Percentiles rank a stretch among this genome's conserved stretches.
Conservation (phyloP, 2,329 filamentous ascomycete species). For the Epichloe sp. region DNA sequence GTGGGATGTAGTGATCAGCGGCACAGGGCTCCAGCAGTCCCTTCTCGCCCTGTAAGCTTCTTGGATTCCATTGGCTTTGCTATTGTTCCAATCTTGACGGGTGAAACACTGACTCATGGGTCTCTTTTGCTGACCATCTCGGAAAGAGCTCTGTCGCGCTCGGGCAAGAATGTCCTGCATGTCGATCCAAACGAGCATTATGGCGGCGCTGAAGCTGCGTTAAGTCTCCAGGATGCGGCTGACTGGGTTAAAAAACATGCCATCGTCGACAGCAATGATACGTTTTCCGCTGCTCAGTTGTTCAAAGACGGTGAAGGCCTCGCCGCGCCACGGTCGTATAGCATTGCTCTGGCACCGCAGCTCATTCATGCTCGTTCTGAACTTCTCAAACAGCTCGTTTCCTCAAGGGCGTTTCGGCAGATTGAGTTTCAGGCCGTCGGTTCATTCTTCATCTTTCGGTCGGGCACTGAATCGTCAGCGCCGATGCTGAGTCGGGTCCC, state of each 20-base stretch:
- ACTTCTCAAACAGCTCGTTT: slow-evolving; percentile 69
- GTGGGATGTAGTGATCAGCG: slow-evolving; percentile 71
- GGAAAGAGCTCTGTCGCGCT: slow-evolving; percentile 77
- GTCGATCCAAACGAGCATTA: slow-evolving; percentile 82
- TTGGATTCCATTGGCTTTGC: slow-evolving; percentile 18
- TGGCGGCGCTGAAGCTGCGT: slow-evolving; percentile 71
- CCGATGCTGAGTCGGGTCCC: slow-evolving; percentile 57
- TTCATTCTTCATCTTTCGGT: slow-evolving; percentile 70
- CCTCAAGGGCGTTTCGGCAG: slow-evolving; percentile 76
- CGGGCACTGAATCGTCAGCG: slow-evolving; percentile 15
- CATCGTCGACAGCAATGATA: slow-evolving; percentile 10
- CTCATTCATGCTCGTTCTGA: slow-evolving; percentile 73
- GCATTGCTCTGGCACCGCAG: slow-evolving; percentile 71
- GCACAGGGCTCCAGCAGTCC: slow-evolving; percentile 67
- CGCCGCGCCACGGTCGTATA: slow-evolving; percentile 60
- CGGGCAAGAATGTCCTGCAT: slow-evolving; percentile 81
- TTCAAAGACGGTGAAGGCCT: slow-evolving; percentile 29
- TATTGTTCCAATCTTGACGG: neutral
- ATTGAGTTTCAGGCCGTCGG: slow-evolving; percentile 90
- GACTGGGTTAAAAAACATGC: slow-evolving; percentile 47
- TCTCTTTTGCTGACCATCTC: slow-evolving; percentile 20
- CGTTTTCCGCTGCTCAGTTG: slow-evolving; percentile 19
- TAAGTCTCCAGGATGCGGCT: slow-evolving; percentile 71
- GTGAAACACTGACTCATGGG: slow-evolving; percentile 11
- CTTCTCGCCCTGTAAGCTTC: slow-evolving; percentile 60